Evolutionary conservation across 2,329 filamentous ascomycete species (phyloP).

Genomic region (Aspergillus tanneri): DNA sequence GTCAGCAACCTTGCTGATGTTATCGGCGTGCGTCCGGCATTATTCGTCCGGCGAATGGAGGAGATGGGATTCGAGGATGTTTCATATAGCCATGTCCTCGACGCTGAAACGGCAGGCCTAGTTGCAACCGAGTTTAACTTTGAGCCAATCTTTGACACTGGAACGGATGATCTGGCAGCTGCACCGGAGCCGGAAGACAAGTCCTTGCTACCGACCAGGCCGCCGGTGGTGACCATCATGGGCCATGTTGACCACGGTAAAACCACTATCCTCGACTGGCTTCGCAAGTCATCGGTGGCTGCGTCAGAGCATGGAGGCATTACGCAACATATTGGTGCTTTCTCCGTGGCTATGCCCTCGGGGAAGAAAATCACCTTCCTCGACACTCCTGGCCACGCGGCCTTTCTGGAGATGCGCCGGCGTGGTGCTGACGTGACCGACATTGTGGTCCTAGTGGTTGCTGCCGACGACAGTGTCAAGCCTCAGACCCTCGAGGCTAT

Average conservation of each 20-base stretch:
- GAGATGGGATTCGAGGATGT: conserved; percentile 89
- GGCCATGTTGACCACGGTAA: conserved; percentile 98
- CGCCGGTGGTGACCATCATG: conserved; percentile 98
- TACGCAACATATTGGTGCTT: conserved; percentile 97
- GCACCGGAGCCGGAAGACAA: conserved; percentile 68
- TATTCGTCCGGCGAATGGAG: conserved; percentile 73
- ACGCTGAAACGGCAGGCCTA: conserved; percentile 83
- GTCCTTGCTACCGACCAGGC: conserved; percentile 67
- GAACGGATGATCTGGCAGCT: conserved; percentile 69
- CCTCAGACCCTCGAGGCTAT: conserved; percentile 95
- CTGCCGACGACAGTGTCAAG: conserved; percentile 95
- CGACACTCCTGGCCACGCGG: conserved; percentile 93
- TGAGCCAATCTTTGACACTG: conserved; percentile 71
- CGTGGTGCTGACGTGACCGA: conserved; percentile 94
- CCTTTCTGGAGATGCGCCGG: conserved; percentile 93
- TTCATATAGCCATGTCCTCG: conserved; percentile 78
- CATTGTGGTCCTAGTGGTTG: conserved; percentile 92
- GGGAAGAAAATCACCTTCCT: conserved; percentile 94
- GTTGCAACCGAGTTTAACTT: conserved; percentile 92
- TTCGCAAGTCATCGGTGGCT: conserved; percentile 88
- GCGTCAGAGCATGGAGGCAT: conserved; percentile 94
- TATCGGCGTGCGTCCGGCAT: conserved; percentile 66
- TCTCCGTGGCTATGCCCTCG: conserved; percentile 81
- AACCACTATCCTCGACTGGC: conserved; percentile 89
- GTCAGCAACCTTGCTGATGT: conserved; percentile 77